Conservation (phyloP, 345 rosid genomes). For the Salix koriyanagi region DNA sequence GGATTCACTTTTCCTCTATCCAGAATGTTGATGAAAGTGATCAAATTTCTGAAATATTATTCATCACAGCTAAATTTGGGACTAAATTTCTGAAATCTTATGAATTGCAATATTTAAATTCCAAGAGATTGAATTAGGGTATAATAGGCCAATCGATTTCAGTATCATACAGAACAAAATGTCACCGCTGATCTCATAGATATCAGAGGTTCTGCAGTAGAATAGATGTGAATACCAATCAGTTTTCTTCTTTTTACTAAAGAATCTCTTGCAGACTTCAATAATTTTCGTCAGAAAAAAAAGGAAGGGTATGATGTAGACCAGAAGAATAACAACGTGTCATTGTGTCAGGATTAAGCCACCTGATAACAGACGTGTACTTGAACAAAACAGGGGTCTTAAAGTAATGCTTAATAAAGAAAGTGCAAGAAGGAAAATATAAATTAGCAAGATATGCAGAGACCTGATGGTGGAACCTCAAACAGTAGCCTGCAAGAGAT, state of each 20-base stretch:
- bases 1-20: not conserved
- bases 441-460: not conserved
- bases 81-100: not conserved
- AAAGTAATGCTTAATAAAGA: not conserved
- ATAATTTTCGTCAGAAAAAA: not conserved
- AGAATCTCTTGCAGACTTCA: not conserved
- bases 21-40: not conserved
- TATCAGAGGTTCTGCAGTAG: not conserved
- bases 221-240: not conserved
- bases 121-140: not conserved
- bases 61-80: not conserved
- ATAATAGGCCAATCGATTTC: not conserved
- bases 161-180: too few species aligned
- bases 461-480: not conserved
- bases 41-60: not conserved
- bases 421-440: too few species aligned
- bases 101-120: not conserved
- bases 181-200: not conserved
- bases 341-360: not conserved
- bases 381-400: not conserved
- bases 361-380: not conserved
- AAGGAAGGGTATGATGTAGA: not conserved
- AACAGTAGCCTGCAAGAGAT: not conserved
- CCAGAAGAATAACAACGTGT: not conserved
- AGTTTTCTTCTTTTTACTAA: not conserved